Percentiles rank a stretch among this genome's conserved stretches.
phyloP scores from a whole-genome alignment of 306 rosid genomes.

The Chamaecrista fasciculata region DNA sequence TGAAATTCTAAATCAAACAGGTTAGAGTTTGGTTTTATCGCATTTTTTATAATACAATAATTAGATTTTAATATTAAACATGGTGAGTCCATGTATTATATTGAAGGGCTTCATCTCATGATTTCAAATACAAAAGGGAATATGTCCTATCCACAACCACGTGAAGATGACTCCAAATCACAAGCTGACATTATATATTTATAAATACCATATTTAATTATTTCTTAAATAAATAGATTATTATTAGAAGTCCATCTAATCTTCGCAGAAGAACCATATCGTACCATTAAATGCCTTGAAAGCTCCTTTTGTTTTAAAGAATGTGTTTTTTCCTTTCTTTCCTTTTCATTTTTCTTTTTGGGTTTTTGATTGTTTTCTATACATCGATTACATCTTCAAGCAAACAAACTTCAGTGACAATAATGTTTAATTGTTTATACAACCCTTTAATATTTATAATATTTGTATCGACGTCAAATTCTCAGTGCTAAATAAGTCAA shows the following conservation, averaged over 20 bases:
- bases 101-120: conserved; percentile 1
- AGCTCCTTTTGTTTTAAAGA: background rate
- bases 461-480: background rate
- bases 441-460: background rate
- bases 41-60: background rate
- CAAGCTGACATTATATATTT: conserved; percentile 11
- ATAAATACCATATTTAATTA: too few species aligned
- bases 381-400: background rate
- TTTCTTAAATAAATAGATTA: background rate
- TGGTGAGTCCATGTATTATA: background rate
- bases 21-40: background rate
- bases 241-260: background rate
- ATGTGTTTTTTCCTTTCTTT: background rate
- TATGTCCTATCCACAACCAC: conserved; percentile 46
- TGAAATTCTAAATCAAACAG: background rate
- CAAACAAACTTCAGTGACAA: background rate
- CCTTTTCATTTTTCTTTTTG: too few species aligned
- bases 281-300: background rate
- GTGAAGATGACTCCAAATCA: conserved; percentile 45
- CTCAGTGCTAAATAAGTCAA: background rate
- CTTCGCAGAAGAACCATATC: background rate
- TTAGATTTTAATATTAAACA: background rate
- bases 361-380: conserved; percentile 14
- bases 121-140: conserved; percentile 20
- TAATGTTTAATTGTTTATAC: background rate